phyloP scores from a whole-genome alignment of 306 rosid genomes.

The Lagenaria siceraria region DNA sequence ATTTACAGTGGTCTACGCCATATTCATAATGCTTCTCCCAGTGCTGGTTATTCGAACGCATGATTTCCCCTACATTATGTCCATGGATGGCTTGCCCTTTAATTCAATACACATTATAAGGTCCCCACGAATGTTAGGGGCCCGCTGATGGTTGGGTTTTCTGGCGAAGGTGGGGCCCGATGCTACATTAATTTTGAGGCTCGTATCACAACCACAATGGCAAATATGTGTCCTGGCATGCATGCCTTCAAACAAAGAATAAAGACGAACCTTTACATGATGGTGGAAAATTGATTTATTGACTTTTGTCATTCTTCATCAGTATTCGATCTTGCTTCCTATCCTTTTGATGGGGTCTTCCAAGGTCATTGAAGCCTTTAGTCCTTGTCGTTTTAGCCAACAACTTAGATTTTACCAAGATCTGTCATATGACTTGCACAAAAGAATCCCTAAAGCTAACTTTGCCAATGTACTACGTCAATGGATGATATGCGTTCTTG shows the following conservation, averaged over 20 bases:
- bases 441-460: no score
- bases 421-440: no score
- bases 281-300: neutral
- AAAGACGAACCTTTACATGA: neutral
- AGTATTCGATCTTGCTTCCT: neutral
- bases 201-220: neutral
- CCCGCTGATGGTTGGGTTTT: neutral
- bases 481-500: no score
- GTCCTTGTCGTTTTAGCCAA: neutral
- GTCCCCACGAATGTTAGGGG: neutral
- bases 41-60: no score
- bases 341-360: neutral
- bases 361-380: neutral
- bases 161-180: neutral
- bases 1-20: no score
- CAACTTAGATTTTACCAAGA: neutral
- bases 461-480: no score
- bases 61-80: no score
- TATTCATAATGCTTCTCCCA: no score
- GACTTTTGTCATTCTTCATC: neutral
- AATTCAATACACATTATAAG: neutral
- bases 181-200: neutral
- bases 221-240: neutral
- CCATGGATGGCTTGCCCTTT: neutral
- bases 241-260: neutral